phyloP scores from a whole-genome alignment of 2,329 filamentous ascomycete species.

The Colletotrichum sp. region DNA sequence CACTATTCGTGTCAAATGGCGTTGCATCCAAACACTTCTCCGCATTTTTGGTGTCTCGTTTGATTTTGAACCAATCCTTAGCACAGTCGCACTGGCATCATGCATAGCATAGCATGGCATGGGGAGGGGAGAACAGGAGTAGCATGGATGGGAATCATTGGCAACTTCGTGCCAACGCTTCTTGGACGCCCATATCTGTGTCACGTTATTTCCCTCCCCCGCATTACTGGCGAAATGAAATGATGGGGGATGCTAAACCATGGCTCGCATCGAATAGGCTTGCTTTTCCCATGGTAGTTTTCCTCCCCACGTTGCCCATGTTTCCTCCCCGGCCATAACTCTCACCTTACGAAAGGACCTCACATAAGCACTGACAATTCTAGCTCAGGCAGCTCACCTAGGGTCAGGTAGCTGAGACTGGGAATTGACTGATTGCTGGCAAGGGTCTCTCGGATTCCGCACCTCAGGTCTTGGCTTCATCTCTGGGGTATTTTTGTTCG shows the following conservation, averaged over 20 bases:
- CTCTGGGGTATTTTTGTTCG: neutral
- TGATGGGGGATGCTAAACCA: neutral
- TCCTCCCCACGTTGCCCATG: neutral
- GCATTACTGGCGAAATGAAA: slow-evolving; percentile 15
- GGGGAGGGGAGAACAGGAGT: neutral
- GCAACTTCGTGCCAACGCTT: neutral
- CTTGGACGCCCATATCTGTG: neutral
- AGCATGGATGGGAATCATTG: neutral
- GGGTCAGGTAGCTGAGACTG: neutral
- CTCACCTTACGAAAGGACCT: neutral
- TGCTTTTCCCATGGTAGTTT: neutral
- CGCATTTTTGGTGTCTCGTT: neutral
- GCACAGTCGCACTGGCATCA: neutral
- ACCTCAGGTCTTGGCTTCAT: neutral
- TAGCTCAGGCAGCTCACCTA: neutral
- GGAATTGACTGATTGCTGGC: neutral
- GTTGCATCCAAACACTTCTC: slow-evolving; percentile 6
- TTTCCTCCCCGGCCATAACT: neutral
- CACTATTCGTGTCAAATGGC: slow-evolving; percentile 3
- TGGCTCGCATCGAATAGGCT: neutral
- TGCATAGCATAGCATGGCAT: neutral
- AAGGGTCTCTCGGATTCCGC: neutral
- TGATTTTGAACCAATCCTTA: neutral
- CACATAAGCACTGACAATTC: neutral
- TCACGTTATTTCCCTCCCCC: slow-evolving; percentile 6